Percentiles rank a stretch among this genome's conserved stretches.
Evolutionary conservation across 352 stramenopile genomes (phyloP).

Genomic region (Globisporangium yorkense): DNA sequence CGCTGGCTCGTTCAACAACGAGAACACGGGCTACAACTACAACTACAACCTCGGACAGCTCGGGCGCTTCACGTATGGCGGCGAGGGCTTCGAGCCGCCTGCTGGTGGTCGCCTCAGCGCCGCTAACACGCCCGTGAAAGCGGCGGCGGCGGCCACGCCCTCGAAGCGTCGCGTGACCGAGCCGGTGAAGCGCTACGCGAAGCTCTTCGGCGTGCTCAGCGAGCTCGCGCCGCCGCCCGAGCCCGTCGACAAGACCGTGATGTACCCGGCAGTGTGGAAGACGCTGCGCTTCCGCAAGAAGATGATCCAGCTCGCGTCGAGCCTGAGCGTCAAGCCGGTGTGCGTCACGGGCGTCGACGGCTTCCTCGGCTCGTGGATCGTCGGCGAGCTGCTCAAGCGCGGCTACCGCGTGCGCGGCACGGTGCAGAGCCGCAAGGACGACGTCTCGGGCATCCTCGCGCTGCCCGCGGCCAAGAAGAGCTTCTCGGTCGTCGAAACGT

Average conservation of each 20-base stretch:
- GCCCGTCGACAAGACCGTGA: constrained; percentile 15
- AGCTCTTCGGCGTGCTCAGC: constrained; percentile 15
- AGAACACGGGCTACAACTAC: constrained; percentile 12
- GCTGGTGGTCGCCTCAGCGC: constrained; percentile 5
- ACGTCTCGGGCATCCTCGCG: constrained; percentile 71
- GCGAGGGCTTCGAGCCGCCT: background rate
- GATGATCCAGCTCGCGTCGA: constrained; percentile 69
- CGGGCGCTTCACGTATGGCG: constrained; percentile 4
- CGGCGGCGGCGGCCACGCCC: background rate
- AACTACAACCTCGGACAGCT: constrained; percentile 9
- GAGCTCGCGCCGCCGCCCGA: constrained; percentile 6
- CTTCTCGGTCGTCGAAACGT: constrained; percentile 85
- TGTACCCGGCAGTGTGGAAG: constrained; percentile 84
- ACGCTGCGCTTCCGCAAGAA: constrained; percentile 76
- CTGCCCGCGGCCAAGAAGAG: constrained; percentile 71
- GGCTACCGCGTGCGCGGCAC: constrained; percentile 82
- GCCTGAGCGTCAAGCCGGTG: constrained; percentile 71
- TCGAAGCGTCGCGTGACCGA: constrained; percentile 7
- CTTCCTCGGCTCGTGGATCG: constrained; percentile 84
- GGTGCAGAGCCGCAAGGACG: constrained; percentile 81
- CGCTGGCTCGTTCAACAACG: constrained; percentile 13
- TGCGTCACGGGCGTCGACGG: constrained; percentile 84
- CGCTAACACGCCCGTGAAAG: constrained; percentile 12
- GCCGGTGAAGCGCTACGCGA: constrained; percentile 13
- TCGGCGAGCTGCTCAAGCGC: constrained; percentile 64